Evolutionary conservation across 768 basidiomycete genomes (phyloP), one percentile per base, ranked within the genome.

Genomic region (Lactarius akahatsu): DNA sequence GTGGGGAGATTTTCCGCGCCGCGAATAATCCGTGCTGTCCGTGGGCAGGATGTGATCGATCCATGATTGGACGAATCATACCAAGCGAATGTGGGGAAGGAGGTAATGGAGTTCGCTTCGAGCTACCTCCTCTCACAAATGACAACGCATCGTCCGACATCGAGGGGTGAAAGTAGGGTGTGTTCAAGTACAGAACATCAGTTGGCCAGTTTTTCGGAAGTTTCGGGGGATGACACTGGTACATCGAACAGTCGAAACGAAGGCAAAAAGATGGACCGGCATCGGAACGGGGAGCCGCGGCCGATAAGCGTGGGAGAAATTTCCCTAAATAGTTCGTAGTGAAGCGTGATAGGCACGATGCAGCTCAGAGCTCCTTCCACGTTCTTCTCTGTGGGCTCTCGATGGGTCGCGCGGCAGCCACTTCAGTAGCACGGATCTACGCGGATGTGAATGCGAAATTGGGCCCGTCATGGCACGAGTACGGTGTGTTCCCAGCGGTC

Each of bases 401-500:
- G 72, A 91, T 91, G 90, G 89, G 87, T 73, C 82, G 89, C 75
- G 83, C 87, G 71, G 80, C 86, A 55, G 82, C 85, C 62, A 90
- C 89, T 77, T 93, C 91, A 57, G 89, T 94, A 58, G 86, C 92
- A 72, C 88, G 92, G 73, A 88, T 95, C 50, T 97, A 97, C 75
- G 78, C 89, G 63, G 89, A 95, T 78, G 94, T 94, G 73, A 96
- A 96, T 76, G 83, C 86, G 72, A 88, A 88, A 74, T 81, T 94
- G 70, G 95, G 95, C 23, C 85, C 92, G 66, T 85, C 91, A 70
- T 97, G 95, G 95, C 89, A 94, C 76, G 95, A 97, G 85, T 97
- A 97, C 76, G 95, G 95, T 96, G 71, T 72, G 81, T 74, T 45
- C 63, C 56, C 30, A 26, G 62, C 36, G 36, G 23, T 50, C 64